Evolutionary conservation across 2,329 filamentous ascomycete species (phyloP), one percentile per base, ranked within the genome.

Genomic region (Zelopaecilomyces penicillatus): DNA sequence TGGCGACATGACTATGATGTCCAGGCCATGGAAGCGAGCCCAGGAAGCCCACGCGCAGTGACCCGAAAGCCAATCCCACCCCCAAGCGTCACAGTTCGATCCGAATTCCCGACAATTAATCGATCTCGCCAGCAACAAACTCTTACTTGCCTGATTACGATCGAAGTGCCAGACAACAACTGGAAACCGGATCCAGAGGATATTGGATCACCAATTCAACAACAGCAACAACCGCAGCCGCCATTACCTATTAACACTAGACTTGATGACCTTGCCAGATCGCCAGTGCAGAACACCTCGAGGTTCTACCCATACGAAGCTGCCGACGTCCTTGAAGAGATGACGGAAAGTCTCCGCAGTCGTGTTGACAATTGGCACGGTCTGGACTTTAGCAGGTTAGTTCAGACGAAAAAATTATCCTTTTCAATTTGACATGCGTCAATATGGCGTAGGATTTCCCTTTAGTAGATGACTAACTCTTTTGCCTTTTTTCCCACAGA

Each of bases 281-380:
- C 83, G 11, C 80, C 82, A 4, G 70, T 68, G 37, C 74, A 69
- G 42, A 76, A 69, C 43, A 71, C 71, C 29, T 74, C 79, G 6
- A 75, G 77, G 2, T 80, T 85, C 51, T 75, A 78, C 48, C 83
- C 84, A 1, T 87, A 86, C 53, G 87, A 94, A 62, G 77, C 86
- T 3, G 73, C 80, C 3, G 85, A 90, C 54, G 81, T 82, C 5
- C 64, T 97, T 46, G 84, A 93, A 44, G 83, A 91, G 52, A 85
- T 93, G 59, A 94, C 90, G 0, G 87, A 96, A 58, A 87, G 82
- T 50, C 68, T 98, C 47, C 82, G 87, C 46, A 79, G 72, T 38
- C 83, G 90, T n/a, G 93, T 98, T 8, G 93, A 98, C 57, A 96
- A 97, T 56, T 98, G 93, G 93, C 93, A 98, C 62, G 91, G 93